Conservation (phyloP, 208 protist genomes). For the Tritrichomonas musculus region DNA sequence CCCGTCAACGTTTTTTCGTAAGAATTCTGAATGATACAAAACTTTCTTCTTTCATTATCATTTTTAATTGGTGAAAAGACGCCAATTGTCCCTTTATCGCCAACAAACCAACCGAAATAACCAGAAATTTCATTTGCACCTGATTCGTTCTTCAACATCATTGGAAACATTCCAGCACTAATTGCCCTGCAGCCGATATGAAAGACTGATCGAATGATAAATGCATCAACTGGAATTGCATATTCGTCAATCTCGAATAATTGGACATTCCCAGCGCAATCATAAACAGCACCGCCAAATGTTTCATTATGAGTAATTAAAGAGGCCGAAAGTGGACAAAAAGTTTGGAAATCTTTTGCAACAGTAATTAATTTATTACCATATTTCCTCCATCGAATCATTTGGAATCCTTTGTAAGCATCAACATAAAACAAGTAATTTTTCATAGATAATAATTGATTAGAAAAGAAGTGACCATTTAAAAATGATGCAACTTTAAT, state of each 20-base stretch:
- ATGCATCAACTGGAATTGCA: not conserved
- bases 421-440: not conserved
- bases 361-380: slow-evolving; percentile 1
- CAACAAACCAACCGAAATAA: not conserved
- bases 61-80: not conserved
- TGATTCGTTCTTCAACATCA: not conserved
- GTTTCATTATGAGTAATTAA: not conserved
- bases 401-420: not conserved
- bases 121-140: not conserved
- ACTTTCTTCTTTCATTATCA: not conserved
- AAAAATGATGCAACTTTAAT: not conserved
- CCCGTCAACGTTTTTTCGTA: not conserved
- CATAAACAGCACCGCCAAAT: not conserved
- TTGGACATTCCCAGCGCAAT: not conserved
- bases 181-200: not conserved
- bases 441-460: not conserved
- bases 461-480: not conserved
- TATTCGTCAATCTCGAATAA: slow-evolving; percentile 5
- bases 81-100: not conserved
- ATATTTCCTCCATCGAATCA: not conserved
- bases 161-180: not conserved
- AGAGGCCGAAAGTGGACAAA: not conserved
- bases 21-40: not conserved
- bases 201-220: not conserved
- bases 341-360: not conserved